phyloP scores from a whole-genome alignment of 352 stramenopile genomes.

The Globisporangium polare region DNA sequence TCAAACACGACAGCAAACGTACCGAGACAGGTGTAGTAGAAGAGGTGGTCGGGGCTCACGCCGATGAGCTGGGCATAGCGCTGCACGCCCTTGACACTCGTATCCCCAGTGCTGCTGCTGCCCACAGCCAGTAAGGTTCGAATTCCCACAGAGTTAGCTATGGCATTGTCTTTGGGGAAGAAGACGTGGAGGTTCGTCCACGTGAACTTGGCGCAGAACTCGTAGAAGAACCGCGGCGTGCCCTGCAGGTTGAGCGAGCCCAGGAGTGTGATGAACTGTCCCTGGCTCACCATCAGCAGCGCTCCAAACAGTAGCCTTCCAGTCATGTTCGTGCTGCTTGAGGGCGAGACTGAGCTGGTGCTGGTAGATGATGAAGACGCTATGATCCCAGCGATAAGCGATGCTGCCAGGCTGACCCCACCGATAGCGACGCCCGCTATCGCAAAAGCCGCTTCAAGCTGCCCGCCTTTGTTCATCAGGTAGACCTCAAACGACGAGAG shows the following conservation, averaged over 20 bases:
- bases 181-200: slow-evolving; percentile 58
- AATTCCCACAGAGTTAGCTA: no score
- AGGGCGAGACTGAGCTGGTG: slow-evolving; percentile 4
- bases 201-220: slow-evolving; percentile 45
- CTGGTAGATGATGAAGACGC: slow-evolving; percentile 14
- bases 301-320: slow-evolving; percentile 32
- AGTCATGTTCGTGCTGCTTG: slow-evolving; percentile 6
- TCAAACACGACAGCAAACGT: neutral
- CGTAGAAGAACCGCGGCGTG: slow-evolving; percentile 34
- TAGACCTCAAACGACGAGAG: slow-evolving; percentile 30
- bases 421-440: slow-evolving; percentile 29
- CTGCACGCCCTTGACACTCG: slow-evolving; percentile 22
- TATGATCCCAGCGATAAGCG: slow-evolving; percentile 11
- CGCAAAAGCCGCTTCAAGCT: slow-evolving; percentile 23
- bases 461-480: slow-evolving; percentile 42
- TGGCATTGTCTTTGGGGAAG: slow-evolving; percentile 1
- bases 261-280: slow-evolving; percentile 49
- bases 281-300: slow-evolving; percentile 32
- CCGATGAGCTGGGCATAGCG: slow-evolving; percentile 37
- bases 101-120: neutral
- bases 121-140: neutral
- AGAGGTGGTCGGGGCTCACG: slow-evolving; percentile 34
- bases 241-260: slow-evolving; percentile 39
- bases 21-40: slow-evolving; percentile 46
- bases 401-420: slow-evolving; percentile 18